A percentile compares a stretch with the other conserved stretches of the same genome.
phyloP scores from a whole-genome alignment of 2,329 filamentous ascomycete species.

The Apiospora kogelbergensis region DNA sequence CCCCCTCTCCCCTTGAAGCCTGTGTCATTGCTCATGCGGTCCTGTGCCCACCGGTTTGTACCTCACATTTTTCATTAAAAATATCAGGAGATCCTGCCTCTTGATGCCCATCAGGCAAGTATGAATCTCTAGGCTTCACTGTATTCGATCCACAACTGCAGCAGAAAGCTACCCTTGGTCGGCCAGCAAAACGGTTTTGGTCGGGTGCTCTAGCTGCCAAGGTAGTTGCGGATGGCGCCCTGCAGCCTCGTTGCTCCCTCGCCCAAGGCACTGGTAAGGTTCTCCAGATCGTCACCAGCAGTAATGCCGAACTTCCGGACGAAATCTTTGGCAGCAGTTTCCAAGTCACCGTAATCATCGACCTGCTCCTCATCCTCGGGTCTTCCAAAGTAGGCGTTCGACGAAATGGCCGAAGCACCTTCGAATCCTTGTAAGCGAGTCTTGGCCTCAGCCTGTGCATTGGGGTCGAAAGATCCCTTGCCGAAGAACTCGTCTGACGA shows the following conservation, averaged over 20 bases:
- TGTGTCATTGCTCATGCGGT: conserved; percentile 4
- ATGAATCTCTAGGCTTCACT: neutral
- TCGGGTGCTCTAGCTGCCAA: conserved; percentile 49
- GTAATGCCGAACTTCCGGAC: conserved; percentile 93
- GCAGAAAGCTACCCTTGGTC: neutral
- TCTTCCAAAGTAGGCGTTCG: conserved; percentile 95
- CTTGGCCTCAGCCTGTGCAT: conserved; percentile 82
- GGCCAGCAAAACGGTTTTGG: neutral
- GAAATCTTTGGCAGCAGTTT: conserved; percentile 93
- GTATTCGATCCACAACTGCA: neutral
- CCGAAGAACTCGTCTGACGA: conserved; percentile 99
- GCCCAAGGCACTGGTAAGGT: conserved; percentile 77
- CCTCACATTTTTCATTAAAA: conserved; percentile 1
- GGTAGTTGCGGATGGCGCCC: conserved; percentile 67
- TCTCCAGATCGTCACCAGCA: conserved; percentile 93
- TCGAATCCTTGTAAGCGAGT: conserved; percentile 87
- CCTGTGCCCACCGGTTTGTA: neutral
- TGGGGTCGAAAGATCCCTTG: conserved; percentile 81
- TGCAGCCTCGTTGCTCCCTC: conserved; percentile 85
- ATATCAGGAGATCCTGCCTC: neutral
- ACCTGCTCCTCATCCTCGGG: conserved; percentile 73
- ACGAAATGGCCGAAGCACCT: conserved; percentile 87
- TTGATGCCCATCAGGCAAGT: neutral
- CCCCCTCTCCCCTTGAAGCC: neutral
- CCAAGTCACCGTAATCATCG: conserved; percentile 87